A percentile compares a stretch with the other conserved stretches of the same genome.
Evolutionary conservation across 148 eudicot genomes (phyloP).

Genomic region (Silene latifolia): DNA sequence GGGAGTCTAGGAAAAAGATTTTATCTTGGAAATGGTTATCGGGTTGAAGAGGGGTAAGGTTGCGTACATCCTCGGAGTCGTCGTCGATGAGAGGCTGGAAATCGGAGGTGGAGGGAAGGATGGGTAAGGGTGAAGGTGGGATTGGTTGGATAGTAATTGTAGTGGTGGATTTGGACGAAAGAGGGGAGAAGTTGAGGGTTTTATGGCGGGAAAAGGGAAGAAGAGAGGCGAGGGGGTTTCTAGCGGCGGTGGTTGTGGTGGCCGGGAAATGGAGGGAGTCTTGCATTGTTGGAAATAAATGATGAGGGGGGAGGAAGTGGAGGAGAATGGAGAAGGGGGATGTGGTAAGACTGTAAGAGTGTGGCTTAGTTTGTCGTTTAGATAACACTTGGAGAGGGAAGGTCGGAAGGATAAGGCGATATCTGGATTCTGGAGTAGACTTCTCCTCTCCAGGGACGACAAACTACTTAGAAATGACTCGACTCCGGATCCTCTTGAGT

Average conservation of each 20-base stretch:
- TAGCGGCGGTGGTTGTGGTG: constrained; percentile 24
- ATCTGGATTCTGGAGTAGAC: background rate
- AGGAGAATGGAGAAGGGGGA: background rate
- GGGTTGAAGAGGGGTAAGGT: background rate
- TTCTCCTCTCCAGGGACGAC: no score
- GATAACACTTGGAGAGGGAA: background rate
- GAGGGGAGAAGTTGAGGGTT: constrained; percentile 24
- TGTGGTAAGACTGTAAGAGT: background rate
- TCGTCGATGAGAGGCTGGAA: background rate
- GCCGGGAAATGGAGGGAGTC: constrained; percentile 29
- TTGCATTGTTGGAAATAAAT: constrained; percentile 16
- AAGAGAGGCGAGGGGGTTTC: background rate
- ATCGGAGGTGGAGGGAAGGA: background rate
- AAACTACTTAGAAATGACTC: no score
- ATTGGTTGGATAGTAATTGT: constrained; percentile 6
- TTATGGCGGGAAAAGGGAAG: constrained; percentile 12
- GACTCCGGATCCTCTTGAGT: no score
- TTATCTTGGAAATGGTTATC: constrained; percentile 48
- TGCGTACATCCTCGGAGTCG: background rate
- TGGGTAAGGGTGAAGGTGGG: background rate
- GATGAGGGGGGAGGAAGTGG: background rate
- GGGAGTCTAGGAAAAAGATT: constrained; percentile 65
- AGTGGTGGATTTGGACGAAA: constrained; percentile 24
- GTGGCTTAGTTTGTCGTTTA: background rate
- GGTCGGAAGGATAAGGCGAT: background rate